Evolutionary conservation across 176 grass and related monocot genomes (phyloP), one percentile per base, ranked within the genome.

Genomic region (Tillandsia fasciculata): DNA sequence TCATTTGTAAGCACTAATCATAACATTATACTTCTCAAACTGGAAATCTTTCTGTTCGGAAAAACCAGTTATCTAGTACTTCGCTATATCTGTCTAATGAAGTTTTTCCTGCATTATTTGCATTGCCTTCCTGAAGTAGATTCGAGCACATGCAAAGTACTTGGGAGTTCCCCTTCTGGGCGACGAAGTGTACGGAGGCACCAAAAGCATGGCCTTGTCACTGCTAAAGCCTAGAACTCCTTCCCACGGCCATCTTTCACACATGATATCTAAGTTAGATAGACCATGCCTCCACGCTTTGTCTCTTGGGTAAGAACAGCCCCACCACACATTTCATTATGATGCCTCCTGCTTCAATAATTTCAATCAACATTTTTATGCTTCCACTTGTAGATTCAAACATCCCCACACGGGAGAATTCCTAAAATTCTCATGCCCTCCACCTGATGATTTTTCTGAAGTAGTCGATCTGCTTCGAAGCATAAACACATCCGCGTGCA

Each of bases 131-230:
- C 2, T 66, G 20, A 18, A 12, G 24, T 70, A 97, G 94, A 97
- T 97, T 26, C 82, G 86, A 42, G 93, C 86, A 2, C 93, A 97
- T 80, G 89, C 94, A 15, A 92, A 86, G 68, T 85, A 90, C 74
- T 64, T 97, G 48, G 89, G 94, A 73, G 81, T 82, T 58, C 94
- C 89, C 48, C 76, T 92, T 15, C 75, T 97, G 57, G 94, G 89
- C 28, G 94, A 99, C 59, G 94, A 90, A 82, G 86, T 86, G 12
- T 93, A 99, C 66, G 89, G 94, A 72, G 94, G 89, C 63, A 93
- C 87, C 24, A 88, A 90, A 87, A 85, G 70, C 82, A 82, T 86
- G 87, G 82, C 82, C 52, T 13, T 88, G 22, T 90, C 89, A 14
- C 87, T 99, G 51, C 69, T 93, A 64, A 87, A 76, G 80, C 61